Conservation (phyloP, 2,329 filamentous ascomycete genomes). For the Talaromyces sp. region DNA sequence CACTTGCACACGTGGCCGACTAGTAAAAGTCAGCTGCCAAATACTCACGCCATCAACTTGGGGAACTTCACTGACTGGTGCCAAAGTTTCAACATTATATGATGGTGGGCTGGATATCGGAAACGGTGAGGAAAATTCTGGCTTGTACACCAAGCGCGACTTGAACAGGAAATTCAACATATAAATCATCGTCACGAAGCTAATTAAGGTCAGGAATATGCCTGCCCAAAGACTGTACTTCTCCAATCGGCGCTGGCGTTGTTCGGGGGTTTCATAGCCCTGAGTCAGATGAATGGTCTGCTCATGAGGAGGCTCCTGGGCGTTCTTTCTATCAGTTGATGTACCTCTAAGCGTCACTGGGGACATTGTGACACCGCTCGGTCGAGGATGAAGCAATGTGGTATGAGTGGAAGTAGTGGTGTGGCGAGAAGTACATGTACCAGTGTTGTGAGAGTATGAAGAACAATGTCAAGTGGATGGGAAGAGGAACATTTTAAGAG, state of each 20-base stretch:
- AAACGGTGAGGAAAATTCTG: neutral
- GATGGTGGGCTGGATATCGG: neutral
- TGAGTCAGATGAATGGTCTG: neutral
- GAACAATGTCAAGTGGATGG: neutral
- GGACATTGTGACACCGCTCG: neutral
- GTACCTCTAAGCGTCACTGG: neutral
- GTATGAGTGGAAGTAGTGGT: neutral
- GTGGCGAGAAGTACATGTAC: neutral
- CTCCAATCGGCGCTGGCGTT: neutral
- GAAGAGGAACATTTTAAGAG: neutral
- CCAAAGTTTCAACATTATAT: neutral
- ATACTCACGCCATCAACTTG: neutral
- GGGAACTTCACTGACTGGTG: neutral
- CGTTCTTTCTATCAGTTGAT: neutral
- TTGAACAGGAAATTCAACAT: neutral
- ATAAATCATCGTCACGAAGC: neutral
- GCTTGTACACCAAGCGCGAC: neutral
- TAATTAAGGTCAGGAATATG: neutral
- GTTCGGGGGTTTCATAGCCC: neutral
- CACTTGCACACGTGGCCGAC: neutral
- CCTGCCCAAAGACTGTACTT: neutral
- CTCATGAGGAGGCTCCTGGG: neutral
- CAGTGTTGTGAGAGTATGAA: neutral
- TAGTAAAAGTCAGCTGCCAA: neutral
- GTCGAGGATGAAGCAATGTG: neutral